phyloP scores from a whole-genome alignment of 208 protist genomes.

The Kentomonas sorsogonicus region DNA sequence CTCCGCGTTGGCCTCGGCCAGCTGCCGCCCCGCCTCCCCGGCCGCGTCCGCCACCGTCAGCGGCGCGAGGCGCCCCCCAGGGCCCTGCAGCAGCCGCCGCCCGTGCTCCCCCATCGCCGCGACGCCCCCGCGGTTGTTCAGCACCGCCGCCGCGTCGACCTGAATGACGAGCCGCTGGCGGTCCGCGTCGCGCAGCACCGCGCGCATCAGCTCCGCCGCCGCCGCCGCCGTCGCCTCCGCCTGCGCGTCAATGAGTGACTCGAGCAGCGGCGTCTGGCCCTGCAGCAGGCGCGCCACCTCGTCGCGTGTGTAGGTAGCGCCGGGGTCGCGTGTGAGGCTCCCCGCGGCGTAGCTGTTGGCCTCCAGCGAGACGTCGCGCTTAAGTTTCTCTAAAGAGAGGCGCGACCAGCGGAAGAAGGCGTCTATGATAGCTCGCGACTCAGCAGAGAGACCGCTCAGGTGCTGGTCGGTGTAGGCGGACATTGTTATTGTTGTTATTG shows the following conservation, averaged over 20 bases:
- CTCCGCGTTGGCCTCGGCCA: constrained; percentile 66
- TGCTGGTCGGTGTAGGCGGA: constrained; percentile 18
- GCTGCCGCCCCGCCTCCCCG: constrained; percentile 49
- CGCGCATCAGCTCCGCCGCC: constrained; percentile 54
- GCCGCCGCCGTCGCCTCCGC: constrained; percentile 36
- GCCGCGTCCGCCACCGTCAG: constrained; percentile 48
- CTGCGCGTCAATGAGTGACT: constrained; percentile 46
- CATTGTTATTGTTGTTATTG: constrained; percentile 1
- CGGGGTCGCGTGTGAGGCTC: constrained; percentile 48
- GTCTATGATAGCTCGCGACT: constrained; percentile 46
- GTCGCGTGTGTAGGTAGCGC: constrained; percentile 37
- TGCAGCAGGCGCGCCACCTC: constrained; percentile 45
- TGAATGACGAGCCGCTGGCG: constrained; percentile 43
- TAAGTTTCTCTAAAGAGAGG: constrained; percentile 60
- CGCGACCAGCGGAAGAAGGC: constrained; percentile 57
- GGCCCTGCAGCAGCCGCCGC: constrained; percentile 46
- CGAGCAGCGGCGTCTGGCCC: constrained; percentile 49
- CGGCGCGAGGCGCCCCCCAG: constrained; percentile 47
- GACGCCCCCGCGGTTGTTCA: constrained; percentile 46
- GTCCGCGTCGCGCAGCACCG: constrained; percentile 63
- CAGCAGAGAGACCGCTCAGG: constrained; percentile 42
- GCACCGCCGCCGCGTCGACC: constrained; percentile 42
- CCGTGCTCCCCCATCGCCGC: constrained; percentile 48
- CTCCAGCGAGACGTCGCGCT: constrained; percentile 54
- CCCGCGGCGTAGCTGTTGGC: constrained; percentile 41